Evolutionary conservation across 176 grass and related monocot species (phyloP).

Genomic region (Phragmites australis): DNA sequence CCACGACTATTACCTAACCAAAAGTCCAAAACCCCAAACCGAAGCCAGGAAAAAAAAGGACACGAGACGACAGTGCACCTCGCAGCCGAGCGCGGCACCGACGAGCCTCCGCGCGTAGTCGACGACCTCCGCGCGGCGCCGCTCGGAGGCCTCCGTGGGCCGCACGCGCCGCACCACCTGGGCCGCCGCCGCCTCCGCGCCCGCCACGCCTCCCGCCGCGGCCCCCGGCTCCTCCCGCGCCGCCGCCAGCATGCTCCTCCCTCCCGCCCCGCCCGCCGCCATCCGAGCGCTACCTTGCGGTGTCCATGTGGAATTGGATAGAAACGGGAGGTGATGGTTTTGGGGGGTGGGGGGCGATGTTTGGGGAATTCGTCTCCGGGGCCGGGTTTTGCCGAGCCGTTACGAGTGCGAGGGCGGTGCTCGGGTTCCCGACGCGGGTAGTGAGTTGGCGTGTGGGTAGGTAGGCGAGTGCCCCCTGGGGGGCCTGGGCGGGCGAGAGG

Average conservation of each 20-base stretch:
- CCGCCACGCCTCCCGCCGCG: not conserved
- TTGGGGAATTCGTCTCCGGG: too few relatives aligned
- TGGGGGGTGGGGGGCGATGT: not conserved
- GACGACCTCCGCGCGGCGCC: constrained; percentile 49
- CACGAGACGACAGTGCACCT: constrained; percentile 31
- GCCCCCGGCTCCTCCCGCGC: constrained; percentile 11
- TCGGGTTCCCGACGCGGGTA: too few relatives aligned
- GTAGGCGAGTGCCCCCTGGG: not conserved
- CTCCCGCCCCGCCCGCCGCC: constrained; percentile 21
- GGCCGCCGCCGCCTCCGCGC: constrained; percentile 48
- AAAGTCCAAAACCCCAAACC: not conserved
- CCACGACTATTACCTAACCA: not conserved
- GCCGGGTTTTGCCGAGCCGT: too few relatives aligned
- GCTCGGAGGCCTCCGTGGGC: constrained; percentile 68
- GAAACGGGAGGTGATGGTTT: not conserved
- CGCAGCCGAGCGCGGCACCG: constrained; percentile 53
- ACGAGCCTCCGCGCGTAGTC: constrained; percentile 60
- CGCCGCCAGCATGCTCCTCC: constrained; percentile 25
- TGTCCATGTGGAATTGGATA: not conserved
- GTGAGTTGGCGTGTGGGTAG: too few relatives aligned
- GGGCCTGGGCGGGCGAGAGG: not conserved
- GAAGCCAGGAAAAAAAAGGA: not conserved
- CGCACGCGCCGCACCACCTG: constrained; percentile 58
- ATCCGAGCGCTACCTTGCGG: not conserved
- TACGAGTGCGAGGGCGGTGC: too few relatives aligned